Evolutionary conservation across 805 yeast species (phyloP), one percentile per base, ranked within the genome.

Genomic region (Ogataea polymorpha): DNA sequence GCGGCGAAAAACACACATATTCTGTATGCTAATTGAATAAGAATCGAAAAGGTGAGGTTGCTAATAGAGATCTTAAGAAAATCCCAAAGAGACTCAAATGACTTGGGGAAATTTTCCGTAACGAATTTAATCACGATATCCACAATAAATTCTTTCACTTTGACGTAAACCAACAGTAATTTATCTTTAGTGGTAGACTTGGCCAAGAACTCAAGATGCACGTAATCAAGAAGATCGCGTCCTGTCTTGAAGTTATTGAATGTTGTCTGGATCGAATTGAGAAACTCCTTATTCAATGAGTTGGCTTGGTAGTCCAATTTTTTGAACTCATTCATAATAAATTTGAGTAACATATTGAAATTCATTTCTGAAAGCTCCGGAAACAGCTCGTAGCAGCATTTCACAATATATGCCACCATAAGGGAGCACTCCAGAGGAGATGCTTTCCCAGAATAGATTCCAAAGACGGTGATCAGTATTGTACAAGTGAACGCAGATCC

Each of bases 381-480:
- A 54, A 91, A 88, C 3, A 96, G 80, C 58, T 90, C 95, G 62
- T 93, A 93, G 46, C 90, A 79, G 54, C 96, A 88, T 58, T 95
- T 85, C 21, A 93, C 96, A 46, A 91, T 82, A 63, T 93, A 93
- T 7, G 95, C 91, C 58, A 89, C 81, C 54, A 93, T 72, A 43
- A 91, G 66, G 10, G 96, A 84, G 23, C 89, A 77, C 63, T 93
- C 99, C 37, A 90, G 74, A n/a, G 91, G 81, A n/a, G 91, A 82
- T 3, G 97, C 97, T 45, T 76, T 77, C 6, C 83, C 82, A 2
- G 91, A 79, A 15, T 85, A 74, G 24, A 93, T 87, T 2, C 97
- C 99, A 62, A 76, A 88, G 3, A 86, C 61, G 1, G 96, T 88
- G 26, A 93, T 61, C 14, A 86, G 78, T 2, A 79, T 66, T 2